Evolutionary conservation across 305 asterid species (phyloP).

Genomic region (Fraxinus ornus): DNA sequence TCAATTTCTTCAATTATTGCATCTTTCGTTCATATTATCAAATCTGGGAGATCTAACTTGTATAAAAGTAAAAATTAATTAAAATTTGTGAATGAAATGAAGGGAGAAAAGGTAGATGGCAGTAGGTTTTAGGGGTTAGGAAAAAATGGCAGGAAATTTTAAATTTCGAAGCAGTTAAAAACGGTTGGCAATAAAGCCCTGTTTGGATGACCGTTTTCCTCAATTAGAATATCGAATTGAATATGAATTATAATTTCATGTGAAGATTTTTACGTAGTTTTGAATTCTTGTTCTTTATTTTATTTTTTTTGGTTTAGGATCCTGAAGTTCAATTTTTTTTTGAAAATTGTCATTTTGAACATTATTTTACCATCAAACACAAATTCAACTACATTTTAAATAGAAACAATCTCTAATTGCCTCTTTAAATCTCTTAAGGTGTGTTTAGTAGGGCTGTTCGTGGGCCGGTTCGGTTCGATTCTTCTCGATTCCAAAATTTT

Average conservation of each 20-base stretch:
- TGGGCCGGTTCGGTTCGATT: too few species aligned
- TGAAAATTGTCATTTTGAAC: background rate
- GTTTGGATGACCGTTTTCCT: background rate
- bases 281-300: background rate
- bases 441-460: background rate
- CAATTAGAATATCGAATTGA: background rate
- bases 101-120: conserved; percentile 28
- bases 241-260: background rate
- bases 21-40: background rate
- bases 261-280: background rate
- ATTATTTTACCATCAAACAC: background rate
- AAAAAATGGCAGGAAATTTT: background rate
- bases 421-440: background rate
- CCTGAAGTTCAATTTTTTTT: background rate
- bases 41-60: conserved; percentile 8
- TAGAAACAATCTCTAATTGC: background rate
- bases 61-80: conserved; percentile 4
- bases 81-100: conserved; percentile 19
- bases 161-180: background rate
- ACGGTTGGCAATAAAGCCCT: background rate
- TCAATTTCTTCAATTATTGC: background rate
- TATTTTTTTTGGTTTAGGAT: background rate
- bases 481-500: too few species aligned
- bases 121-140: conserved; percentile 27
- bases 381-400: background rate